phyloP scores from a whole-genome alignment of 306 rosid species.

The Vicia villosa region DNA sequence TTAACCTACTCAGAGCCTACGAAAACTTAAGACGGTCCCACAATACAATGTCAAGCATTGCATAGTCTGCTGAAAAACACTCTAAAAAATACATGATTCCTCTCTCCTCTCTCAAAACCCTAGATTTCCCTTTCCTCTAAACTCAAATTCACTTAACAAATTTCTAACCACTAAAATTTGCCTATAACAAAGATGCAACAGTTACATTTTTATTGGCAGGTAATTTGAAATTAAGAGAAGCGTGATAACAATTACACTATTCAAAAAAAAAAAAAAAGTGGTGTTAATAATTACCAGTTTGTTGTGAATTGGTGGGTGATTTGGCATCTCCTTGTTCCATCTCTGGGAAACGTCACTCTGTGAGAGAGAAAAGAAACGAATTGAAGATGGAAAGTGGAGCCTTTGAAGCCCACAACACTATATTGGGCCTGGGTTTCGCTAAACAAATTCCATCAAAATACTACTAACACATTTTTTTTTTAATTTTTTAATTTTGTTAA shows the following conservation, averaged over 20 bases:
- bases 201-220: neutral
- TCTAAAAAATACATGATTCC: too few species aligned
- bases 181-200: neutral
- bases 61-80: conserved; percentile 1
- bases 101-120: too few species aligned
- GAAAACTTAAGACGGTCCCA: too few species aligned
- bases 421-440: neutral
- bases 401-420: neutral
- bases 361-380: neutral
- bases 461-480: too few species aligned
- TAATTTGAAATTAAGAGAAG: conserved; percentile 4
- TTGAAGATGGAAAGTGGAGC: neutral
- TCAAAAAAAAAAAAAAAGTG: too few species aligned
- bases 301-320: conserved; percentile 67
- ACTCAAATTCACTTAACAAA: too few species aligned
- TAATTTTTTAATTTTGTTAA: too few species aligned
- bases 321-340: conserved; percentile 46
- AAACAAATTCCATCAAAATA: too few species aligned
- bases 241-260: too few species aligned
- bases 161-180: too few species aligned
- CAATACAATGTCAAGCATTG: conserved; percentile 1
- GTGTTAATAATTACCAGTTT: conserved; percentile 49
- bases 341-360: neutral
- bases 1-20: too few species aligned
- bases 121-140: too few species aligned